Evolutionary conservation across 225 moss, liverwort and hornwort species (phyloP).

Genomic region (Ulota crispa): DNA sequence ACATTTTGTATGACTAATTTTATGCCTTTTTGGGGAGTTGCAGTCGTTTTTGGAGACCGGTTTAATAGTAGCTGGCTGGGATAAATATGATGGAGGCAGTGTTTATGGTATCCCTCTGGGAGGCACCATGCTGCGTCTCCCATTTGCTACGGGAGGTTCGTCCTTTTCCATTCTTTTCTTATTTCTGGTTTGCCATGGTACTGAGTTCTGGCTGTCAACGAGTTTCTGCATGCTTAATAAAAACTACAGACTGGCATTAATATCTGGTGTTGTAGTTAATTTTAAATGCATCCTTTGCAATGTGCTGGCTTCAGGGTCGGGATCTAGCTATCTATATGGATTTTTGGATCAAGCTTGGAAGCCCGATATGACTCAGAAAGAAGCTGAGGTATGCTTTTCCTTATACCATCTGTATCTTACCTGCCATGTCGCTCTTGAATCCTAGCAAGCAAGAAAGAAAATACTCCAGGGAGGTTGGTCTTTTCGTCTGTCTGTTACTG

Average conservation of each 20-base stretch:
- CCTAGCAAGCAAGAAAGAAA: background rate
- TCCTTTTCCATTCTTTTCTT: background rate
- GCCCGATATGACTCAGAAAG: conserved; percentile 70
- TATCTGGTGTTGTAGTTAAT: background rate
- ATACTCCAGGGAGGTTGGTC: background rate
- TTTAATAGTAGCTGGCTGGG: conserved; percentile 92
- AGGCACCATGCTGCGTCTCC: conserved; percentile 88
- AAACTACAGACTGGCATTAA: background rate
- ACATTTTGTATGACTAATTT: conserved; percentile 2
- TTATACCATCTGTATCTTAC: background rate
- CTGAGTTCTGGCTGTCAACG: background rate
- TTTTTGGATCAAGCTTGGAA: conserved; percentile 99
- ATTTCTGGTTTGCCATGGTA: background rate
- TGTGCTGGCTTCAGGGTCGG: conserved; percentile 66
- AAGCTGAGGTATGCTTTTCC: conserved; percentile 71
- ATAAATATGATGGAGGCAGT: conserved; percentile 89
- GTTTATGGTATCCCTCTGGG: conserved; percentile 90
- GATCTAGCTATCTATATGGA: conserved; percentile 96
- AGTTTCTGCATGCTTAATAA: conserved; percentile 6
- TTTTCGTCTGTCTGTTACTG: background rate
- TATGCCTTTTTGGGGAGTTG: conserved; percentile 26
- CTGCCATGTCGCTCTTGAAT: background rate
- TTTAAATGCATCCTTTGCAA: background rate
- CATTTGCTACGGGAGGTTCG: conserved; percentile 89
- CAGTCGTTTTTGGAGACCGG: conserved; percentile 82